Base-by-base conservation (phyloP, 768 basidiomycete species). In the Amanita rimosa region DNA sequence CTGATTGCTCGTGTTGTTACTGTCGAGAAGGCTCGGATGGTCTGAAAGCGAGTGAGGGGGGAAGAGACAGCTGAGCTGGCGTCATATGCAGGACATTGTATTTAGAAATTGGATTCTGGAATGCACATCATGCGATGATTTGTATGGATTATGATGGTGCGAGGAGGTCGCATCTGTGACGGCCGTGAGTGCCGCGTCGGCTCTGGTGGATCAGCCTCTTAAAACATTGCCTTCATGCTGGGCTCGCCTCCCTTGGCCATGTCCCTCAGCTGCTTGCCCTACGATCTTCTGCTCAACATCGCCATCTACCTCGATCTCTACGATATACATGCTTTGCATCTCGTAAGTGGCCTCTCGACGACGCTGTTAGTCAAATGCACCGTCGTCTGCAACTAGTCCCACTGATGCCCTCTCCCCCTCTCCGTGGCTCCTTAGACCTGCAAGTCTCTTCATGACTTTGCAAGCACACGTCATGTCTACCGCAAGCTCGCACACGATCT, bases 251-350 rank as follows among this genome's bases (percentile, higher is more conserved):
- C 26, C 14, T 9, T 53, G 16, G 53, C 46, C 40, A 60, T 65
- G 57, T 62, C 63, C n/a, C 60, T 71, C 36, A 62, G 63, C 52
- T 68, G 65, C 4, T 67, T 86, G 16, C 83, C 83, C 0, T 84
- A 84, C 62, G 84, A 86, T 66, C 67, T 85, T 16, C 60, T 86
- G 38, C 71, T 85, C 49, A 80, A 81, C 65, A 75, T 86, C 60
- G 74, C 79, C 4, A 71, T 70, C 37, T 75, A 78, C 63, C 72
- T 85, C 27, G 71, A 80, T 54, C 64, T 81, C 55, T 64, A 63
- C 40, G 83, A 85, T 62, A 68, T 85, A 16, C 73, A 78, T 59
- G 62, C 72, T 41, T 61, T 85, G 6, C 81, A 83, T 58, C 58
- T 73, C 49, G 83, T 85, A 62, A 71, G 81, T 67, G 16, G 21